Evolutionary conservation across 2,329 filamentous ascomycete species (phyloP), one percentile per base, ranked within the genome.

Genomic region (Trichophyton benhamiae): DNA sequence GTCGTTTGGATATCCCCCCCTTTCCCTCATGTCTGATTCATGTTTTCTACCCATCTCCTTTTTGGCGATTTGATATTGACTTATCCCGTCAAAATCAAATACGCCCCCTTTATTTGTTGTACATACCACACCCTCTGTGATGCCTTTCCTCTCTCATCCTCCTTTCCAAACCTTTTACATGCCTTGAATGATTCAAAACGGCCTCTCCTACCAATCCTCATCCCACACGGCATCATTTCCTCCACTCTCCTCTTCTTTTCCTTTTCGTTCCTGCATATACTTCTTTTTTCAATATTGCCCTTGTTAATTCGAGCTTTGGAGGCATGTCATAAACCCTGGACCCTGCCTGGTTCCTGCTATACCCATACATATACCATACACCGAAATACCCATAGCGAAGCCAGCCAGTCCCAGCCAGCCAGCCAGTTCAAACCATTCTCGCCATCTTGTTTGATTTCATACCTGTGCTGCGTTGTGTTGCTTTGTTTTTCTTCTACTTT

Each of bases 191-290:
- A 58, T 58, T 44, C 57, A 4, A 44, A 30, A 58, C 57, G 57
- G 57, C 57, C 57, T 58, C n/a, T 55, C 13, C 20, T 38, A 38
- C n/a, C 27, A 8, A 22, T 25, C 42, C 15, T 13, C 11, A 17
- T 9, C 36, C 6, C 22, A 38, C 57, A 44, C 25, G 20, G 36
- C 36, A 42, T 58, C 30, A 38, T 11, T 25, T 58, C 25, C 13
- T n/a, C n/a, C 41, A 44, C 22, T 58, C n/a, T 44, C 36, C 42
- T 38, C 3, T 15, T 25, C 3, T 15, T 27, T 27, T n/a, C 25
- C 13, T 55, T 55, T 30, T 36, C 52, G 33, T 55, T 55, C 52
- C 52, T 55, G 52, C 52, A 55, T 20, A 55, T 55, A 55, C 52
- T 55, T 52, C 41, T 53, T 53, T 55, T 55, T 36, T 55, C 52